These are phyloP conservation scores for Fusarium sarcochroum DNA, from an alignment of 2,329 filamentous ascomycete genomes.

Conservation along the genomic window DNA sequence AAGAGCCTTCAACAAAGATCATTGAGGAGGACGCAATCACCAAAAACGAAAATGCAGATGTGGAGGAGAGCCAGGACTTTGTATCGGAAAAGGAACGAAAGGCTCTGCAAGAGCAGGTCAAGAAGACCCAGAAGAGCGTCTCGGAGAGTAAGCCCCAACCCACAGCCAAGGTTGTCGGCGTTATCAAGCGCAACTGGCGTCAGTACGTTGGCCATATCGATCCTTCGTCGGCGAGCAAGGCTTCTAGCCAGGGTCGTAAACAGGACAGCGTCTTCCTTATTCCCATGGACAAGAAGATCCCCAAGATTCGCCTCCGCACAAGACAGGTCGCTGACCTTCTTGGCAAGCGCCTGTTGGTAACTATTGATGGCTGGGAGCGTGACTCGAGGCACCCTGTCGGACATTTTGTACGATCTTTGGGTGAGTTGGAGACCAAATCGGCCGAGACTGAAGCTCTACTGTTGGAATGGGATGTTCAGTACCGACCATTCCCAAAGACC, in stretches of 20 bases:
- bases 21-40: slow-evolving; percentile 94
- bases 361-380: slow-evolving; percentile 95
- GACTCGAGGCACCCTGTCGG: slow-evolving; percentile 93
- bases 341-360: slow-evolving; percentile 91
- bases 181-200: slow-evolving; percentile 96
- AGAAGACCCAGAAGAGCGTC: slow-evolving; percentile 82
- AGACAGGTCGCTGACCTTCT: slow-evolving; percentile 90
- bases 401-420: slow-evolving; percentile 93
- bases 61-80: slow-evolving; percentile 80
- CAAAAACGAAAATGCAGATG: slow-evolving; percentile 93
- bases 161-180: slow-evolving; percentile 90
- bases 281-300: slow-evolving; percentile 98
- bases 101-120: slow-evolving; percentile 92
- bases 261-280: slow-evolving; percentile 95
- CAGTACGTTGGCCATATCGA: slow-evolving; percentile 98
- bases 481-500: slow-evolving; percentile 95
- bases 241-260: slow-evolving; percentile 81
- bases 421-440: slow-evolving; percentile 95
- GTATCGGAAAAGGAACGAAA: slow-evolving; percentile 89
- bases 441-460: slow-evolving; percentile 96
- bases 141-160: slow-evolving; percentile 86
- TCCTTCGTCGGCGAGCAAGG: slow-evolving; percentile 82
- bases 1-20: slow-evolving; percentile 93
- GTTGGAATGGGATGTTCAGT: slow-evolving; percentile 97
- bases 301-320: slow-evolving; percentile 94